A percentile compares a stretch with the other conserved stretches of the same genome.
Evolutionary conservation across 352 stramenopile species (phyloP).

Genomic region (Halophytophthora batemanensis): DNA sequence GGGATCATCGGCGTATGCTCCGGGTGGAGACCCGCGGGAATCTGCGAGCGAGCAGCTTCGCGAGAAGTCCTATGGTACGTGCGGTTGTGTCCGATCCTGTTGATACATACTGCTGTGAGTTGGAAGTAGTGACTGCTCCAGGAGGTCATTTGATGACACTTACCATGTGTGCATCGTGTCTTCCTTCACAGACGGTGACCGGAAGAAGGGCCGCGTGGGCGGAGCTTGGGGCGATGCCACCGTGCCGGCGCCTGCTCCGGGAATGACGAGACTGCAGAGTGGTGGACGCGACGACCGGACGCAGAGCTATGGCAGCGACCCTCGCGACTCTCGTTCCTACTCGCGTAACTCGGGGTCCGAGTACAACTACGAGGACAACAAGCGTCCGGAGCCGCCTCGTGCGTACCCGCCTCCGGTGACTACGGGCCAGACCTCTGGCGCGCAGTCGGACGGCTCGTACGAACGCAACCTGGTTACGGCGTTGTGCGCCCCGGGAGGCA

Average conservation of each 20-base stretch:
- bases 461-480: conserved; percentile 92
- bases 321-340: conserved; percentile 34
- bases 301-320: conserved; percentile 41
- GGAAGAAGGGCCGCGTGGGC: conserved; percentile 81
- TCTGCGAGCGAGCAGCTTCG: conserved; percentile 60
- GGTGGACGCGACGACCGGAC: conserved; percentile 37
- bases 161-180: not conserved
- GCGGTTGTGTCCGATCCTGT: not conserved
- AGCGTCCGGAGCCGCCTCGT: conserved; percentile 26
- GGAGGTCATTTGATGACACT: not conserved
- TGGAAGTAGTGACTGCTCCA: not conserved
- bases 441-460: conserved; percentile 86
- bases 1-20: conserved; percentile 35
- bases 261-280: conserved; percentile 26
- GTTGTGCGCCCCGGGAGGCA: conserved; percentile 91
- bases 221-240: conserved; percentile 57
- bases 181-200: conserved; percentile 52
- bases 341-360: conserved; percentile 36
- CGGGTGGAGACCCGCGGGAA: conserved; percentile 48
- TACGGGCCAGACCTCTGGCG: conserved; percentile 64
- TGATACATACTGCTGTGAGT: not conserved
- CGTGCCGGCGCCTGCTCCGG: conserved; percentile 20
- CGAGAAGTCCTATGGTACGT: conserved; percentile 76
- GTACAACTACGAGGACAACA: conserved; percentile 57
- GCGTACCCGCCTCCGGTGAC: conserved; percentile 28